Evolutionary conservation across 192 early-diverging fungal species (phyloP).

Genomic region (Coemansia sp.): DNA sequence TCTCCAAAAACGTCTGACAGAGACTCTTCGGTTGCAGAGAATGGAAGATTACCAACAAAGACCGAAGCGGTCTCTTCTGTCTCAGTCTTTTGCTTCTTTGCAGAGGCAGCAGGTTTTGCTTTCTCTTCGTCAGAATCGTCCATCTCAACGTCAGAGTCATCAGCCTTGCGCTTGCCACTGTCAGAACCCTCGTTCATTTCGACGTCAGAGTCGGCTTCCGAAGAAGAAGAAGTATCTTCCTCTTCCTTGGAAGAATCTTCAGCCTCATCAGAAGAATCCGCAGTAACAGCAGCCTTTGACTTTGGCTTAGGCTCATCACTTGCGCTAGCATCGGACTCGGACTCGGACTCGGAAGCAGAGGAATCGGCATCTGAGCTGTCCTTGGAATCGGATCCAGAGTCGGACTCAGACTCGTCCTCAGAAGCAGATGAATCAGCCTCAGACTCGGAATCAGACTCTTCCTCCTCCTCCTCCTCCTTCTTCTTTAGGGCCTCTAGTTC

Average conservation of each 20-base stretch:
- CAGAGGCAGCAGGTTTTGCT: constrained; percentile 46
- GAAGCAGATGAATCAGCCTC: constrained; percentile 39
- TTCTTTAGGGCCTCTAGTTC: background rate
- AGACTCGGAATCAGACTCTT: constrained; percentile 43
- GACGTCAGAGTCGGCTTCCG: constrained; percentile 11
- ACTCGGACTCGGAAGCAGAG: constrained; percentile 24
- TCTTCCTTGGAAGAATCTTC: constrained; percentile 16
- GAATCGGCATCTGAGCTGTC: no score
- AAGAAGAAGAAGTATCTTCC: constrained; percentile 7
- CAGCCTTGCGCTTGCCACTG: constrained; percentile 54
- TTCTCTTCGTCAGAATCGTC: constrained; percentile 37
- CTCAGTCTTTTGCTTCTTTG: constrained; percentile 61
- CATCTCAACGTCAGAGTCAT: constrained; percentile 43
- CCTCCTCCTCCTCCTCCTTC: constrained; percentile 6
- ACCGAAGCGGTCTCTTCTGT: constrained; percentile 53
- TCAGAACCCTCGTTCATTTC: constrained; percentile 32
- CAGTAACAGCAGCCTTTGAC: no score
- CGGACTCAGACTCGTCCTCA: constrained; percentile 33
- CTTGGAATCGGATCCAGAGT: constrained; percentile 14
- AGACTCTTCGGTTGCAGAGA: constrained; percentile 71
- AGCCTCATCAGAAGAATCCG: background rate
- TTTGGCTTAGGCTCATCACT: background rate
- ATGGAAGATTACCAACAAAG: constrained; percentile 90
- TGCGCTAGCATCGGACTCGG: constrained; percentile 2
- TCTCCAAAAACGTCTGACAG: constrained; percentile 71